phyloP scores from a whole-genome alignment of 2,329 filamentous ascomycete species.

The Nemania diffusa region DNA sequence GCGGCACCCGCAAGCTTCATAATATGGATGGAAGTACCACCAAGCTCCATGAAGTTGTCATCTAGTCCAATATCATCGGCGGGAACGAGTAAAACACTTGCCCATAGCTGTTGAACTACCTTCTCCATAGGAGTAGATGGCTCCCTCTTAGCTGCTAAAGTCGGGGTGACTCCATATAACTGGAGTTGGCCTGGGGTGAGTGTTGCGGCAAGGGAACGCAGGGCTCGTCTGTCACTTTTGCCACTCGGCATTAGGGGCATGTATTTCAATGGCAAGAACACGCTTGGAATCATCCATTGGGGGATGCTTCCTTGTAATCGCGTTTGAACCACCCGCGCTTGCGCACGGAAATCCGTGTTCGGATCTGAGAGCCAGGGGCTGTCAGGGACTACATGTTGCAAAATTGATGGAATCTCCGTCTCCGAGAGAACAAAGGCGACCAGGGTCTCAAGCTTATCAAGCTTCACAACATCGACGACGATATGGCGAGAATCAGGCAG shows the following conservation, averaged over 20 bases:
- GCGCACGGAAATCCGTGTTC: not conserved
- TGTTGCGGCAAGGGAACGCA: slow-evolving; percentile 8
- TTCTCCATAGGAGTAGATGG: slow-evolving; percentile 52
- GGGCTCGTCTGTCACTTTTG: slow-evolving; percentile 14
- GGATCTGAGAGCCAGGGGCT: slow-evolving; percentile 3
- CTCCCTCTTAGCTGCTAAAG: slow-evolving; percentile 42
- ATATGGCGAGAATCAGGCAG: slow-evolving; percentile 52
- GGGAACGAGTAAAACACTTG: slow-evolving; percentile 29
- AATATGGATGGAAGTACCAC: slow-evolving; percentile 53
- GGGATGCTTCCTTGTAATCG: slow-evolving; percentile 5
- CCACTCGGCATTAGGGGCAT: slow-evolving; percentile 20
- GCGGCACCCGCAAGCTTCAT: slow-evolving; percentile 58
- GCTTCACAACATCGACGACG: slow-evolving; percentile 56
- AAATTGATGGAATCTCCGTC: not conserved
- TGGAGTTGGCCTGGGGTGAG: slow-evolving; percentile 3
- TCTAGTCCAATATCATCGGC: slow-evolving; percentile 32
- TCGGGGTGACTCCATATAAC: not conserved
- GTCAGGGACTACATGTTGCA: slow-evolving; percentile 1
- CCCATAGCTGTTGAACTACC: slow-evolving; percentile 25
- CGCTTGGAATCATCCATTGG: slow-evolving; percentile 21
- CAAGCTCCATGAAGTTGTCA: slow-evolving; percentile 52
- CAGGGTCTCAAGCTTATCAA: slow-evolving; percentile 34
- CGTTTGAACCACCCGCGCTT: not conserved
- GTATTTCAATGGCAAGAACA: slow-evolving; percentile 10
- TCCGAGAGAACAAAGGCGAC: slow-evolving; percentile 12